Base-by-base conservation (phyloP, 805 yeast species). In the Ogataea glucozyma region DNA sequence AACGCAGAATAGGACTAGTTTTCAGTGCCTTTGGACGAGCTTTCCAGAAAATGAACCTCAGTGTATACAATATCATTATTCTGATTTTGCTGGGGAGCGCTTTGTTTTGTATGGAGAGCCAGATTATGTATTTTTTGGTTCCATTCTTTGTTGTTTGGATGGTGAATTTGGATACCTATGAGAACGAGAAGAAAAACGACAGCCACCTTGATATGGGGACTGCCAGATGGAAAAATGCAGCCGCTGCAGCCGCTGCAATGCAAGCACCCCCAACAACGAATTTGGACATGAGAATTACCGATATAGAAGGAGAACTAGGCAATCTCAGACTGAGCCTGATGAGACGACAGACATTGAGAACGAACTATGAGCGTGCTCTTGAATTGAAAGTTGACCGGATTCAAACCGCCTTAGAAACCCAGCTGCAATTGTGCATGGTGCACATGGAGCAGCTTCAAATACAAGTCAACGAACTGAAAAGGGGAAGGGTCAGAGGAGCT, bases 31-130 rank as follows among this genome's bases (percentile, higher is more conserved):
- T 46, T 10, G 41, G 43, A 7, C 24, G 26, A 11, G 38, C 29
- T 12, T 49, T 49, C 35, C 27, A 40, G 24, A 12, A 37, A 9
- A 13, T 43, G 30, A 36, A 38, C 19, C 38, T 46, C 32, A 38
- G 47, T 11, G 37, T 43, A 12, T 38, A 29, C 26, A 47, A 43
- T 16, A 46, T 43, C 14, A 41, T 47, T 18, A 36, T 49, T 36
- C 36, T 51, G 23, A 41, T 48, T 13, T 35, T 51, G 16, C 41
- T 47, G 12, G 39, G 43, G 10, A 41, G 52, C 21, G 50, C 51
- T 7, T 19, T 47, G 6, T 14, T 48, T 7, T 40, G 46, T 40
- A 30, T 42, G n/a, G 49, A 47, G 21, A 48, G 37, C 8, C 40
- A 43, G n/a, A 19, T 47, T 6, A 18, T 51, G 24, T 47, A 47